phyloP scores from a whole-genome alignment of 1,139 yeast species.

The Debaryomycetaceae sp. region DNA sequence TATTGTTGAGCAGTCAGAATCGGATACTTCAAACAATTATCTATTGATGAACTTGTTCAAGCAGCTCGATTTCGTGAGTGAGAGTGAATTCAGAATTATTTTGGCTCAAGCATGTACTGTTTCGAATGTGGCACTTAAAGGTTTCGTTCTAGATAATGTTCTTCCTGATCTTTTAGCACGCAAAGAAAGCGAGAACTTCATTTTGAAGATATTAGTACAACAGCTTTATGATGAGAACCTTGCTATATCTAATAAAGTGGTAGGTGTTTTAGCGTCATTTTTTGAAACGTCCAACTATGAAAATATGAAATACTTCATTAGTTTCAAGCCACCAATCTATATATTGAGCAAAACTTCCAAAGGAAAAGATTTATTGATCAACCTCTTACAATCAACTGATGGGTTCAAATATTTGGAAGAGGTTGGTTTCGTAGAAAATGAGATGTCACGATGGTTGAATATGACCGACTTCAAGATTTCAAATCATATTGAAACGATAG shows the following conservation, averaged over 20 bases:
- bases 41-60: conserved; percentile 56
- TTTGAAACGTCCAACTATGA: conserved; percentile 11
- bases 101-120: conserved; percentile 63
- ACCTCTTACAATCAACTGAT: conserved; percentile 25
- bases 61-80: conserved; percentile 57
- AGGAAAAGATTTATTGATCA: conserved; percentile 27
- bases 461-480: conserved; percentile 21
- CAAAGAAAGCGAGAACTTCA: conserved; percentile 34
- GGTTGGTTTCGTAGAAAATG: conserved; percentile 29
- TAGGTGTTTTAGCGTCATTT: conserved; percentile 28
- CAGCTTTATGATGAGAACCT: conserved; percentile 67
- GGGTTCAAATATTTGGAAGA: conserved; percentile 38
- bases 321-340: conserved; percentile 28
- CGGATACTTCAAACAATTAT: conserved; percentile 42
- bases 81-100: conserved; percentile 66
- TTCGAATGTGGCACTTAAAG: conserved; percentile 49
- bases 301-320: conserved; percentile 24
- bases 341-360: conserved; percentile 20
- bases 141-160: conserved; percentile 54
- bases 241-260: conserved; percentile 58
- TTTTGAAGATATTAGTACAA: conserved; percentile 52
- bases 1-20: conserved; percentile 49
- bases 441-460: conserved; percentile 28
- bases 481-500: conserved; percentile 18
- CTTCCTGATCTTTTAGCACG: conserved; percentile 37